phyloP scores from a whole-genome alignment of 2,329 filamentous ascomycete genomes.

The Cryoendolithus antarcticus region DNA sequence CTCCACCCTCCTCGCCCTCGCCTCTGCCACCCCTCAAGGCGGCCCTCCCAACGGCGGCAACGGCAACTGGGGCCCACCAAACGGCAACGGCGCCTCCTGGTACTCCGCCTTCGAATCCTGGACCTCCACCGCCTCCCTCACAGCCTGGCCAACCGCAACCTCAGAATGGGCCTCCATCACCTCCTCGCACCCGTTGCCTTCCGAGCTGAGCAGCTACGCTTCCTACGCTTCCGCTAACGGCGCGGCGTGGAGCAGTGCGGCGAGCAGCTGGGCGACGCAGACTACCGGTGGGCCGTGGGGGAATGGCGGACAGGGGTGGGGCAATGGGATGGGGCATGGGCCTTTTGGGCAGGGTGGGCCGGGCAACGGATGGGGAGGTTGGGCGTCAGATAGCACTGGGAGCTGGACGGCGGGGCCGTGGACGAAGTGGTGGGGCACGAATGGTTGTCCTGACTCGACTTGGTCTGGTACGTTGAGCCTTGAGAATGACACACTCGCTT shows the following conservation, averaged over 20 bases:
- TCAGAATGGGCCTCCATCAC: constrained; percentile 17
- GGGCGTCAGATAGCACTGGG: constrained; percentile 14
- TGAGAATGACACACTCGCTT: neutral
- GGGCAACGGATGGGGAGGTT: constrained; percentile 22
- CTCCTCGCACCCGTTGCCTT: constrained; percentile 17
- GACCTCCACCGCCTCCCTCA: constrained; percentile 2
- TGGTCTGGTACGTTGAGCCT: constrained; percentile 17
- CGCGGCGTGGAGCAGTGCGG: constrained; percentile 11
- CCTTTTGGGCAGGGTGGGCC: constrained; percentile 9
- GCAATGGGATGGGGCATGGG: constrained; percentile 8
- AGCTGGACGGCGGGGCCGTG: constrained; percentile 22
- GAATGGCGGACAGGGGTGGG: constrained; percentile 7
- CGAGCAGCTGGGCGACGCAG: constrained; percentile 9
- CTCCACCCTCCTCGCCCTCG: constrained; percentile 4
- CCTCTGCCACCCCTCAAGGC: constrained; percentile 5
- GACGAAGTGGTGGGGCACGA: constrained; percentile 25
- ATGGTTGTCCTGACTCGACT: constrained; percentile 20
- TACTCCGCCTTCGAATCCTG: constrained; percentile 3
- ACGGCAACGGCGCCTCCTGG: constrained; percentile 1
- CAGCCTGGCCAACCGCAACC: constrained; percentile 10
- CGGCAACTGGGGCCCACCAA: neutral
- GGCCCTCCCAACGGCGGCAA: neutral
- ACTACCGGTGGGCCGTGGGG: constrained; percentile 4
- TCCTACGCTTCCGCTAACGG: constrained; percentile 1
- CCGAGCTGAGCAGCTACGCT: constrained; percentile 11